Evolutionary conservation across 2,329 filamentous ascomycete genomes (phyloP), one percentile per base, ranked within the genome.

Genomic region (Clonostachys chloroleuca): DNA sequence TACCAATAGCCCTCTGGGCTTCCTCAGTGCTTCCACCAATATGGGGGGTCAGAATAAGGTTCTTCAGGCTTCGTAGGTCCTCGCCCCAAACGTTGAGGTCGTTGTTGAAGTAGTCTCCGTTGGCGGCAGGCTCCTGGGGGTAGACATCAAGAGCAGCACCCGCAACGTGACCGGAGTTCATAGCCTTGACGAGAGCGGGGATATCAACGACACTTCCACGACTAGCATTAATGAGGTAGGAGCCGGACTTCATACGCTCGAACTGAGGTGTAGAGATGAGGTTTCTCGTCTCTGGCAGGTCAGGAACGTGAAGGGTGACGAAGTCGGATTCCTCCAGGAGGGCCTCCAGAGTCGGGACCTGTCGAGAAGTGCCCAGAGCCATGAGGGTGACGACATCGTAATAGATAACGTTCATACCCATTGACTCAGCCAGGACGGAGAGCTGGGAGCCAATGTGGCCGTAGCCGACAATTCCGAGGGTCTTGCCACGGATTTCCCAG

Each of bases 401-500:
- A 77, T 96, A 99, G 59, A 97, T 92, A 60, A 99, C 94, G 14
- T 80, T 84, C 92, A 99, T 96, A 44, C 94, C 94, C 91, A 99
- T 96, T 20, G 92, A 84, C 69, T 99, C 94, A 30, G 94, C 92
- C 53, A 99, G 75, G 40, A 99, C 94, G 1, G 92, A 97, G 53
- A 99, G 74, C 69, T 99, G 94, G 45, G 90, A 92, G 52, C 94
- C 94, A 63, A 99, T 97, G 65, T 99, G 94, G 52, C 94, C 94
- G 62, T 99, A 99, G 33, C 94, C 94, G 54, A 99, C 84, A 60
- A 99, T 97, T 52, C 89, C 94, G 46, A 99, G 78, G 40, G 92
- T 97, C 78, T 99, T 99, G 65, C 94, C 94, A 59, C 94, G 85
- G 59, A 97, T 91, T 68, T 99, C 94, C 94, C 94, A 97, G 79